Conservation (phyloP, 352 stramenopile species). For the Phytophthora citricola region DNA sequence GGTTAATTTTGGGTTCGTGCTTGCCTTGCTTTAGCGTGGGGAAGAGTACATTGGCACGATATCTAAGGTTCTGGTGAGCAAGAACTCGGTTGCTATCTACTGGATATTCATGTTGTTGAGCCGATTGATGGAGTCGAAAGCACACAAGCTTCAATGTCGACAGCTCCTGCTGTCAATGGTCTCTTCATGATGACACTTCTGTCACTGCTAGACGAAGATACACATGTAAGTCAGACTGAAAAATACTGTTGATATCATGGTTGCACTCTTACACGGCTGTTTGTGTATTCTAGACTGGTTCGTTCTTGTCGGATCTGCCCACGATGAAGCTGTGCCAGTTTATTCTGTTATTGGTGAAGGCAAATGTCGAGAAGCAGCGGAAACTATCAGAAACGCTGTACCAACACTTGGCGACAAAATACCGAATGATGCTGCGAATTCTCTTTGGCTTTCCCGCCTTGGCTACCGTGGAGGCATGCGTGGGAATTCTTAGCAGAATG, state of each 20-base stretch:
- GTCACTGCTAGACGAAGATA: conserved; percentile 76
- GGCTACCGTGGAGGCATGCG: conserved; percentile 73
- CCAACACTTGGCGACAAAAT: conserved; percentile 75
- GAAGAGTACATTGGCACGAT: conserved; percentile 80
- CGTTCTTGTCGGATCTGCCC: conserved; percentile 71
- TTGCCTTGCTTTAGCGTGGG: conserved; percentile 48
- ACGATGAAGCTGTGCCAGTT: conserved; percentile 85
- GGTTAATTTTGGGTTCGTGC: not conserved
- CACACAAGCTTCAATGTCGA: conserved; percentile 59
- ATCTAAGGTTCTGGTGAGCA: conserved; percentile 62
- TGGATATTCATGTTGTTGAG: conserved; percentile 79
- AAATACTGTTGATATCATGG: not conserved
- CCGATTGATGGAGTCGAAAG: conserved; percentile 72
- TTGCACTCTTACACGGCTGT: conserved; percentile 12
- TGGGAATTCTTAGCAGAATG: conserved; percentile 80
- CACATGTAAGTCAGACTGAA: conserved; percentile 43
- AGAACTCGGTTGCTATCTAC: conserved; percentile 66
- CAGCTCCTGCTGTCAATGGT: conserved; percentile 69
- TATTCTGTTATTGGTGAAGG: conserved; percentile 71
- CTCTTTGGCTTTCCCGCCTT: conserved; percentile 79
- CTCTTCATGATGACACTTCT: conserved; percentile 68
- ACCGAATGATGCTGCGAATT: conserved; percentile 80
- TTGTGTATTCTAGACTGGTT: conserved; percentile 46
- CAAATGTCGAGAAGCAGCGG: conserved; percentile 67
- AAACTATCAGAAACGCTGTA: conserved; percentile 71